phyloP scores from a whole-genome alignment of 768 basidiomycete genomes.

The Gautieria morchelliformis region DNA sequence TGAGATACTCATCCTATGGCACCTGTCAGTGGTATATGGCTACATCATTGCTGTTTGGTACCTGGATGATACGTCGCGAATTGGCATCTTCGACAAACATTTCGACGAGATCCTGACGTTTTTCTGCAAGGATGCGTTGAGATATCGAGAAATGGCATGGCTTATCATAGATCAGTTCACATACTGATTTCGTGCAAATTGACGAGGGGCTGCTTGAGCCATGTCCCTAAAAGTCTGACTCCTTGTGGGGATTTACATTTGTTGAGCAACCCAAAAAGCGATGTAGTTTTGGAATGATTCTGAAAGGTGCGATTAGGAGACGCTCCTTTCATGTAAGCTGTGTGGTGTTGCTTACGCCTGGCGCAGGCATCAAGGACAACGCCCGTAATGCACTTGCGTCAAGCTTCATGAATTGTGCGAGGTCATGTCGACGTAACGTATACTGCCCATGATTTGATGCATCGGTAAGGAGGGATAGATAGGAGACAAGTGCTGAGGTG shows the following conservation, averaged over 20 bases:
- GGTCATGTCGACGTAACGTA: slow-evolving; percentile 76
- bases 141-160: neutral
- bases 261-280: slow-evolving; percentile 82
- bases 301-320: slow-evolving; percentile 12
- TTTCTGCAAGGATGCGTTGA: slow-evolving; percentile 35
- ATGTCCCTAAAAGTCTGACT: slow-evolving; percentile 73
- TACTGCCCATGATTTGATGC: slow-evolving; percentile 72
- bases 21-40: neutral
- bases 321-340: neutral
- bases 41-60: slow-evolving; percentile 20
- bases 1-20: slow-evolving; percentile 73
- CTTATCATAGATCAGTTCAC: slow-evolving; percentile 20
- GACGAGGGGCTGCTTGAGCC: slow-evolving; percentile 93
- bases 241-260: slow-evolving; percentile 97
- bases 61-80: slow-evolving; percentile 64
- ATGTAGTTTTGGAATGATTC: slow-evolving; percentile 56
- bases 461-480: slow-evolving; percentile 73
- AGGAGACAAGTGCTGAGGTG: slow-evolving; percentile 70
- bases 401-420: slow-evolving; percentile 90
- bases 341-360: slow-evolving; percentile 32
- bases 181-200: slow-evolving; percentile 88
- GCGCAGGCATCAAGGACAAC: slow-evolving; percentile 71
- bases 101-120: slow-evolving; percentile 82
- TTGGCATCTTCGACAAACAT: slow-evolving; percentile 73
- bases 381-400: slow-evolving; percentile 93